Base-by-base conservation (phyloP, 495 filamentous ascomycete genomes). In the Tetracladium marchalianum region DNA sequence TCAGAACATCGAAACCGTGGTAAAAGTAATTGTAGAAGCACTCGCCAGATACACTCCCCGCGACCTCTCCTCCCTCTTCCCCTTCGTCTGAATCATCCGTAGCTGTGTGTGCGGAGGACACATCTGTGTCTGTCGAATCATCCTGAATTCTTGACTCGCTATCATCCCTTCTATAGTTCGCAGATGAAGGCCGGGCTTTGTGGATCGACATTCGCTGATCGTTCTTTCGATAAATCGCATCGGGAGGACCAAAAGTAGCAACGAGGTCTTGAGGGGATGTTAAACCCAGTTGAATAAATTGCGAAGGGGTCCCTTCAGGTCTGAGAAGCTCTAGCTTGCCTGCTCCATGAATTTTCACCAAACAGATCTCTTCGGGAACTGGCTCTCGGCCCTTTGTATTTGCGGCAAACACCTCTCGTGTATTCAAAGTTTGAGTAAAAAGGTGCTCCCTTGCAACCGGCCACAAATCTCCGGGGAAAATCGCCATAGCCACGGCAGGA, bases 1-100 rank as follows among this genome's bases (percentile, higher is more conserved):
- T 73, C 39, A 96, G 78, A n/a, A 95, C 75, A 62, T 98, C 92
- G 55, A 98, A 86, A 2, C 92, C 92, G 54, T 94, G 82, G 50
- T 87, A 83, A 56, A 95, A 97, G 60, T 97, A 98, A 57, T 96
- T 96, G 61, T 88, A 93, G 62, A 96, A 98, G 53, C 80, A 90
- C 64, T 96, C 90, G 12, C 79, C 73, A 4, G 75, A 69, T 11
- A 69, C 57, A 35, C 66, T 66, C 19, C 69, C 68, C 4, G 63
- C 63, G 16, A 52, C 49, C 24, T 62, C 52, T 6, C 74, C 73
- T 6, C 72, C 69, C 36, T 72, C 72, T 16, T 71, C 68, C 31
- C 84, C 85, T 31, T 77, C 73, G 27, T 87, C 84, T 35, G 82
- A 84, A 39, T 85, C 89, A 60, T 90, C 86, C 1, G 81, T 85